Evolutionary conservation across 2,329 filamentous ascomycete species (phyloP).

Genomic region (Pseudophaeomoniella oleicola): DNA sequence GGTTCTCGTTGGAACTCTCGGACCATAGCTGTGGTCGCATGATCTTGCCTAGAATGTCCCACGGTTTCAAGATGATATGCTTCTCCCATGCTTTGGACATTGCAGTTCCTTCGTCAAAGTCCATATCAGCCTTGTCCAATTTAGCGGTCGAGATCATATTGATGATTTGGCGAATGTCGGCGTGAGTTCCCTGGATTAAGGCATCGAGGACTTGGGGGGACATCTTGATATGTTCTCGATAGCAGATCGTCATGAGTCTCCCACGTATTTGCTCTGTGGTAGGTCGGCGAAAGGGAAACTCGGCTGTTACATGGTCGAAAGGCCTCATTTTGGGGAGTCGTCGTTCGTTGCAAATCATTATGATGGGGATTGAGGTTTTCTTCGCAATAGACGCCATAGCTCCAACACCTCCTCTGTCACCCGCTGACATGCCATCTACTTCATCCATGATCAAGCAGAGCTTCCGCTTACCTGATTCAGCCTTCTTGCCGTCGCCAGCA

Average conservation of each 20-base stretch:
- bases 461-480: conserved; percentile 75
- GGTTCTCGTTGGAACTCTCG: conserved; percentile 63
- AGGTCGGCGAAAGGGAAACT: conserved; percentile 76
- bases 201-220: conserved; percentile 74
- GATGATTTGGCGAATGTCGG: conserved; percentile 94
- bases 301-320: conserved; percentile 74
- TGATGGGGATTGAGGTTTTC: conserved; percentile 87
- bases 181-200: conserved; percentile 85
- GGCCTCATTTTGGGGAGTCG: conserved; percentile 94
- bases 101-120: conserved; percentile 67
- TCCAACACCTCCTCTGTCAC: conserved; percentile 88
- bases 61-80: conserved; percentile 88
- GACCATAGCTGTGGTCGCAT: conserved; percentile 77
- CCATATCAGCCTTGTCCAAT: conserved; percentile 63
- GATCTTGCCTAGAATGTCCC: conserved; percentile 94
- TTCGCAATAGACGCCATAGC: conserved; percentile 89
- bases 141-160: conserved; percentile 97
- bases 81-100: conserved; percentile 99
- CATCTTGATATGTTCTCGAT: conserved; percentile 77
- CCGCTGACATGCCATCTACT: conserved; percentile 96
- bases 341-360: conserved; percentile 95
- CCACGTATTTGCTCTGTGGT: conserved; percentile 84
- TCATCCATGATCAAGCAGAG: conserved; percentile 97
- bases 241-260: conserved; percentile 88
- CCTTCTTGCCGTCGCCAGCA: conserved; percentile 63